phyloP scores from a whole-genome alignment of 371 early-diverging fungal genomes.

The Rhizopus delemar region DNA sequence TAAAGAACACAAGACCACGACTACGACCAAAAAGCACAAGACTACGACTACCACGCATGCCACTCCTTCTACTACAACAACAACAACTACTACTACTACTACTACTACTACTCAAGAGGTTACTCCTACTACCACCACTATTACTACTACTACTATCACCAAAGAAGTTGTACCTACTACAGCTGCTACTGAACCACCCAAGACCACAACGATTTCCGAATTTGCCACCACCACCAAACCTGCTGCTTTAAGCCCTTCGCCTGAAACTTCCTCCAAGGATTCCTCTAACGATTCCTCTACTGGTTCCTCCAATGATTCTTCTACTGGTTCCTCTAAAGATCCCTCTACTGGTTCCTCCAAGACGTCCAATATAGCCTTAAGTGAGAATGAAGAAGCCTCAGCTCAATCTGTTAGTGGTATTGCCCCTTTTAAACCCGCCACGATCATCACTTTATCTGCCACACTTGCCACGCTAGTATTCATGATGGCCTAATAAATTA shows the following conservation, averaged over 20 bases:
- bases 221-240: constrained; percentile 1
- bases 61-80: neutral
- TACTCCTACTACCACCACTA: neutral
- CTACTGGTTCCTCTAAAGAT: neutral
- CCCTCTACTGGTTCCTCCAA: neutral
- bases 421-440: constrained; percentile 5
- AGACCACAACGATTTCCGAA: neutral
- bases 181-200: constrained; percentile 1
- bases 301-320: neutral
- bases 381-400: constrained; percentile 6
- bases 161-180: neutral
- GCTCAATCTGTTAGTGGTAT: constrained; percentile 20
- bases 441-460: neutral
- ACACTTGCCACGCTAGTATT: neutral
- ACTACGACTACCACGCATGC: neutral
- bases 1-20: constrained; percentile 2
- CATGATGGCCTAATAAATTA: neutral
- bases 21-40: constrained; percentile 3
- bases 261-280: constrained; percentile 4
- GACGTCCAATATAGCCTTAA: neutral
- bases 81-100: neutral
- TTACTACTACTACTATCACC: neutral
- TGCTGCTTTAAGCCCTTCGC: neutral
- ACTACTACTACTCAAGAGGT: neutral
- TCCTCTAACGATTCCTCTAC: constrained; percentile 3